Percentiles rank a stretch among this genome's conserved stretches.
phyloP scores from a whole-genome alignment of 768 basidiomycete species.

The Polyporus arcularius region DNA sequence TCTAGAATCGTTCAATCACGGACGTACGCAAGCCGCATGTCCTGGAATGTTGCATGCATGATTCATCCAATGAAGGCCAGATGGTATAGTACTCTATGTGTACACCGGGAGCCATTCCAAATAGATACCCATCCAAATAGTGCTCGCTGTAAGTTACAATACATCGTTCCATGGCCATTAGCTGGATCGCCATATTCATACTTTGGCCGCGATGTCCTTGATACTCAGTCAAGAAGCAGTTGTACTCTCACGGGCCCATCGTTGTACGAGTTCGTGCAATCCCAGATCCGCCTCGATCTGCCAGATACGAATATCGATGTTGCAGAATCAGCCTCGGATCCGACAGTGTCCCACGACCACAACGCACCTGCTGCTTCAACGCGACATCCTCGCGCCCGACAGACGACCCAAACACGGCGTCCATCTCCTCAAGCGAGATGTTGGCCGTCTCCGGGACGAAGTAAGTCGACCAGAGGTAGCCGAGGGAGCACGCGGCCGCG shows the following conservation, averaged over 20 bases:
- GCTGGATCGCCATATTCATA: too few species aligned
- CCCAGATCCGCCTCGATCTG: conserved; percentile 64
- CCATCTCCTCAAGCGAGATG: conserved; percentile 75
- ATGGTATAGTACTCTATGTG: too few species aligned
- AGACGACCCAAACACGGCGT: conserved; percentile 62
- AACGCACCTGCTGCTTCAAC: conserved; percentile 51
- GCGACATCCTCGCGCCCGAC: conserved; percentile 55
- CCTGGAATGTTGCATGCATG: too few species aligned
- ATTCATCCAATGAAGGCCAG: too few species aligned
- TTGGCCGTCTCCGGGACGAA: conserved; percentile 78
- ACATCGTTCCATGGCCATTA: too few species aligned
- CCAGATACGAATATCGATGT: background rate
- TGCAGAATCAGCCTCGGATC: background rate
- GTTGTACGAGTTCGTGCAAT: conserved; percentile 45
- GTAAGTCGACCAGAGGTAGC: conserved; percentile 71
- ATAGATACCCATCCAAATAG: too few species aligned
- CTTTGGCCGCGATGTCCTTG: too few species aligned
- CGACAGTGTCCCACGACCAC: background rate
- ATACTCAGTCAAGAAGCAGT: too few species aligned
- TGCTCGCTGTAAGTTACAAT: too few species aligned
- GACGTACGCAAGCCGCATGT: too few species aligned
- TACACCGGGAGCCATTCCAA: too few species aligned
- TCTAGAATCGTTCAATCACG: background rate
- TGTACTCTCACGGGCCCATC: conserved; percentile 14
- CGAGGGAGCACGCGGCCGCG: conserved; percentile 60